phyloP scores from a whole-genome alignment of 148 eudicot species.

The Oxyria digyna region DNA sequence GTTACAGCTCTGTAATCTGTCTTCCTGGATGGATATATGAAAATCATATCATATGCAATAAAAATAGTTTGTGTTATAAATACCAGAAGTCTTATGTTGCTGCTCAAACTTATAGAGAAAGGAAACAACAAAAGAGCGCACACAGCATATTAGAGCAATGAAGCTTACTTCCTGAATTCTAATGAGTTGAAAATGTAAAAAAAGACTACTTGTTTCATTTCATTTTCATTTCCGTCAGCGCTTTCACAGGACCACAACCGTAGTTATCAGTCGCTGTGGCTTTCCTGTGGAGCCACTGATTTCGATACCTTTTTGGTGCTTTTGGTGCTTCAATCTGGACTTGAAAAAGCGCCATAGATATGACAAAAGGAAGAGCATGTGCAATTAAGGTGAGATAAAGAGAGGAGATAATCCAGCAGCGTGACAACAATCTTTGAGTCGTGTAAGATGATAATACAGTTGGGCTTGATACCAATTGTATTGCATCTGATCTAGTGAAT shows the following conservation, averaged over 20 bases:
- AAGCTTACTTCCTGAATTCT: too few species aligned
- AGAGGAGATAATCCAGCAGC: not conserved
- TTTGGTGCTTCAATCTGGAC: not conserved
- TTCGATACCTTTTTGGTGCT: not conserved
- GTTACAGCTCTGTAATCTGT: not conserved
- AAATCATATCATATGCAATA: not conserved
- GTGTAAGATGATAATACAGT: not conserved
- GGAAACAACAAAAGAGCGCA: too few species aligned
- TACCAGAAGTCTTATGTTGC: not conserved
- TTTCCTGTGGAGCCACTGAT: not conserved
- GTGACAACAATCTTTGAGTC: not conserved
- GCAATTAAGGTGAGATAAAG: not conserved
- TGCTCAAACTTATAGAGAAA: not conserved
- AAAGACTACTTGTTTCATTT: not conserved
- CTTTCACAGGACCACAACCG: too few species aligned
- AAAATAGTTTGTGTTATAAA: not conserved
- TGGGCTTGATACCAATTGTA: slow-evolving; percentile 2
- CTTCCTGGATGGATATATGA: not conserved
- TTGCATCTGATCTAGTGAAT: too few species aligned
- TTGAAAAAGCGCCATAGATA: not conserved
- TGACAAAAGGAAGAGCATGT: not conserved
- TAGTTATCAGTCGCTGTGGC: not conserved
- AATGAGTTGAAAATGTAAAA: not conserved
- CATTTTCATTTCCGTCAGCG: not conserved
- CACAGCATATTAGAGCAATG: too few species aligned